Base-by-base conservation (phyloP, 805 yeast genomes). In the Candida gorgasii region DNA sequence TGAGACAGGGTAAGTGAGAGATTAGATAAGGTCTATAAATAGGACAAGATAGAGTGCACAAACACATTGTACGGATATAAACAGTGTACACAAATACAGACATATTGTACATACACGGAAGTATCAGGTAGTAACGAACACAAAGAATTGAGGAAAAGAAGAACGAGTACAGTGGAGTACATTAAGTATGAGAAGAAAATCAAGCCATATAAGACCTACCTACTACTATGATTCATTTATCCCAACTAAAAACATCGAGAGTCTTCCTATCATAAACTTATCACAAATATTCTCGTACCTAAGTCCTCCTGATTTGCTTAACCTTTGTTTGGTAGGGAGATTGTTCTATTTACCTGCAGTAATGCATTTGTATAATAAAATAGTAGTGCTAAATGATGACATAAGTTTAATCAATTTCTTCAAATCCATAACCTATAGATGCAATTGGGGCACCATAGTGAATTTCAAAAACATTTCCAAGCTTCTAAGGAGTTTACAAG, bases 261-360 rank as follows among this genome's bases (percentile, higher is more conserved):
- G 35, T 37, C 51, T 61, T 14, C 65, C 66, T 3, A 38, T 51
- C 7, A 36, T 40, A 1, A 37, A 54, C 7, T 40, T 61, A 11
- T 42, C 34, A 8, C 36, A 42, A 18, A 55, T 61, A 8, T 62
- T 59, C 32, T 44, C 50, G 12, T 44, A 40, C 26, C 48, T 61
- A 5, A 37, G 43, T 17, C 53, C 60, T 5, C 23, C 40, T 7
- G 63, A 61, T 37, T 46, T 63, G 19, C 46, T 59, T 16, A 53
- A 43, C 17, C 32, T 59, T 6, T 54, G 62, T 23, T 23, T 52
- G 5, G 39, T 55, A 4, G 51, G 59, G 32, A 47, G 51, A 24
- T 39, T 45, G 35, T 50, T 60, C n/a, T 62, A 59, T 39, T 43
- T 57, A 13, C 65, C 62, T 2, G 64, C 67, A 1, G 53, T 52